Percentiles rank a stretch among this genome's conserved stretches.
These are phyloP conservation scores for Suillus luteus DNA, from an alignment of 768 basidiomycete species.

Conservation along the genomic window DNA sequence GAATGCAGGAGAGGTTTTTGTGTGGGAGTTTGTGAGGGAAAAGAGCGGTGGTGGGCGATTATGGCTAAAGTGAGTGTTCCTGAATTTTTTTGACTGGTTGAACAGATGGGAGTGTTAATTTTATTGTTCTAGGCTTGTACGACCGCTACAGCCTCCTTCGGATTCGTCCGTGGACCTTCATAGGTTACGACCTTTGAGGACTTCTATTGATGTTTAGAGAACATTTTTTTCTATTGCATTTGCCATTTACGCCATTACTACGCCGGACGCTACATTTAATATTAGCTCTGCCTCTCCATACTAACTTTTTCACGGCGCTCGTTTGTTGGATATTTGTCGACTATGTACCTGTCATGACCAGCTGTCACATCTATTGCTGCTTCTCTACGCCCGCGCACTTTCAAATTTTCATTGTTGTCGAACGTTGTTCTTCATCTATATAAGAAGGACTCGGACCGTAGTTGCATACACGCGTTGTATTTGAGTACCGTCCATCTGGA, in stretches of 20 bases:
- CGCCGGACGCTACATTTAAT: slow-evolving; percentile 1
- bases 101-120: background rate
- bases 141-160: background rate
- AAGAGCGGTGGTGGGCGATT: slow-evolving; percentile 58
- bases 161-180: background rate
- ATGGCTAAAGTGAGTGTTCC: slow-evolving; percentile 60
- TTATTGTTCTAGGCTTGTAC: background rate
- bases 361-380: background rate
- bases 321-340: background rate
- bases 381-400: background rate
- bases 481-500: too few relatives aligned
- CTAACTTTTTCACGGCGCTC: background rate
- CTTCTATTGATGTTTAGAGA: slow-evolving; percentile 3
- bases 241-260: background rate
- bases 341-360: background rate
- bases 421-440: background rate
- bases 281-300: background rate
- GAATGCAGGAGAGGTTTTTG: slow-evolving; percentile 35
- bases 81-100: background rate
- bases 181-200: slow-evolving; percentile 5
- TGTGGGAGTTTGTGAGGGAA: slow-evolving; percentile 63
- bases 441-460: background rate
- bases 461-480: background rate
- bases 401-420: background rate
- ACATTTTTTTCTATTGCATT: background rate